Evolutionary conservation across 768 basidiomycete genomes (phyloP).

Genomic region (Lactarius tabidus): DNA sequence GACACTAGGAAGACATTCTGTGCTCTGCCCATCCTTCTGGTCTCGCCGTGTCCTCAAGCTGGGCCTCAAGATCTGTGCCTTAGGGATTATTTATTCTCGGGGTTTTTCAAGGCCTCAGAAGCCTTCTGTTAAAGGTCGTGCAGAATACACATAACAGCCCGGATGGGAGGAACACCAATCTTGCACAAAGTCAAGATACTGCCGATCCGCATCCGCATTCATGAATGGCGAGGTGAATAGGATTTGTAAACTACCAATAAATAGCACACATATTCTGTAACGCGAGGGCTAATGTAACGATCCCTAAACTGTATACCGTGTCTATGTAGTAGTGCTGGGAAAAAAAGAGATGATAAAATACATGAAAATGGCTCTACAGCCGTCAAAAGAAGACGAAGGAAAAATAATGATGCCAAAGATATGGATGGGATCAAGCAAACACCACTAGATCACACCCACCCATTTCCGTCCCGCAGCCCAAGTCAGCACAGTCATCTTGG

Average conservation of each 20-base stretch:
- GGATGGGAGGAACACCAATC: too few relatives aligned
- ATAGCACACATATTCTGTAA: neutral
- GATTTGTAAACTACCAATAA: constrained; percentile 1
- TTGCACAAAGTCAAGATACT: too few relatives aligned
- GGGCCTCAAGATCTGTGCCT: too few relatives aligned
- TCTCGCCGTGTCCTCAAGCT: too few relatives aligned
- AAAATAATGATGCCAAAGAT: neutral
- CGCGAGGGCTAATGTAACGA: neutral
- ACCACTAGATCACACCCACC: neutral
- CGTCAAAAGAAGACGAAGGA: neutral
- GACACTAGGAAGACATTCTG: too few relatives aligned
- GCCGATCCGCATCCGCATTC: neutral
- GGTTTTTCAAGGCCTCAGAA: too few relatives aligned
- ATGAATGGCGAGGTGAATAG: neutral
- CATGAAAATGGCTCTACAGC: neutral
- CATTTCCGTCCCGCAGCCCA: neutral
- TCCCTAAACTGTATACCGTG: neutral
- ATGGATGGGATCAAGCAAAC: neutral
- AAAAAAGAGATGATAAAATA: neutral
- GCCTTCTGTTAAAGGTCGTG: too few relatives aligned
- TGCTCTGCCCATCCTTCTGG: too few relatives aligned
- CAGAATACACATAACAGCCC: too few relatives aligned
- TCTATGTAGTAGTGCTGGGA: neutral
- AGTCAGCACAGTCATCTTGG: neutral
- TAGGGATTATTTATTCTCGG: too few relatives aligned